Percentiles rank a stretch among this genome's conserved stretches.
These are phyloP conservation scores for Fistulifera pelliculosa DNA, from an alignment of 108 stramenopile species.

Conservation along the genomic window DNA sequence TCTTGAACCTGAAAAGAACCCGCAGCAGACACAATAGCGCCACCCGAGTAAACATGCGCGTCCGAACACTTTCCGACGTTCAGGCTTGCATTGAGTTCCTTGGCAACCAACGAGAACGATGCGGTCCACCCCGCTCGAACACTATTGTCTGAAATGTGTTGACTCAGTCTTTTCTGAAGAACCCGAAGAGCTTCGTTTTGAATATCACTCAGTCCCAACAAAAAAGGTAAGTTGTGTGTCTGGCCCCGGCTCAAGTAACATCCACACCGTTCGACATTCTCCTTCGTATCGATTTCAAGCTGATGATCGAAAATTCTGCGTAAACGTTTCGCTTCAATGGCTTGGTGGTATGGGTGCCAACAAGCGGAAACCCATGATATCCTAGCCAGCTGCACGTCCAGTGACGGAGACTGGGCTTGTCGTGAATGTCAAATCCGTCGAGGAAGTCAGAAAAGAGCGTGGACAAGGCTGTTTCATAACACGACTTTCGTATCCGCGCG, in stretches of 20 bases:
- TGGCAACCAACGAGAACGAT: no score
- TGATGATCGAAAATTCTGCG: slow-evolving; percentile 79
- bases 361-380: slow-evolving; percentile 10
- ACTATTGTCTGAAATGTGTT: background rate
- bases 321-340: slow-evolving; percentile 74
- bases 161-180: background rate
- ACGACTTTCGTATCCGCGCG: background rate
- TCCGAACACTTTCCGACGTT: no score
- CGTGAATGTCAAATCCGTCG: background rate
- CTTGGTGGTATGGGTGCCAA: slow-evolving; percentile 7
- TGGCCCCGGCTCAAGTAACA: background rate
- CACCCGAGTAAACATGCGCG: no score
- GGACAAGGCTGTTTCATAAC: background rate
- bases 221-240: background rate
- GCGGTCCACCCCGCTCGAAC: background rate
- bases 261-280: background rate
- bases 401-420: background rate
- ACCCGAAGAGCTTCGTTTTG: no score
- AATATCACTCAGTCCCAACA: background rate
- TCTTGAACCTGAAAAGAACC: no score
- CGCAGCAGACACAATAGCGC: no score
- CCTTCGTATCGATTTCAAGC: background rate
- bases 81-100: no score
- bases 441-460: background rate
- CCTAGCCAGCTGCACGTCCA: background rate